These are phyloP conservation scores for Murraya paniculata DNA, from an alignment of 345 rosid genomes.

Conservation along the genomic window DNA sequence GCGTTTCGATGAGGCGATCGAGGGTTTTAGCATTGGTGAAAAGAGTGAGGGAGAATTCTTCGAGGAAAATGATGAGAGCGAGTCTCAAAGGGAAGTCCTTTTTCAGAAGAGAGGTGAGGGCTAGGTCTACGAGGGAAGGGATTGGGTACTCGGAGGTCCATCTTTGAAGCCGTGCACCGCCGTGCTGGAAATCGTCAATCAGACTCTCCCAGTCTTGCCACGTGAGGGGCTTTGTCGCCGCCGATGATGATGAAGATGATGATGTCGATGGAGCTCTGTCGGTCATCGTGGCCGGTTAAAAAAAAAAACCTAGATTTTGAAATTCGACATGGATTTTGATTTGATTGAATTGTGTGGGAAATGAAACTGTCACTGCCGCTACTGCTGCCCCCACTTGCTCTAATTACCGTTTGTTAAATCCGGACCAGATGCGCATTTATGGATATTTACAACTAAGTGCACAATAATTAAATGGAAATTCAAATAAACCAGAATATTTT, in stretches of 20 bases:
- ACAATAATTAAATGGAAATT: too few species aligned
- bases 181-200: constrained; percentile 71
- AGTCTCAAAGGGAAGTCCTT: constrained; percentile 72
- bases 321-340: constrained; percentile 2
- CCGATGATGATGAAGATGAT: background rate
- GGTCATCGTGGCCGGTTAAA: constrained; percentile 14
- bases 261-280: constrained; percentile 19
- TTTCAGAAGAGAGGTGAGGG: constrained; percentile 58
- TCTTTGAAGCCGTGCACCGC: constrained; percentile 52
- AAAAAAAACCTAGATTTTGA: constrained; percentile 10
- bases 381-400: too few species aligned
- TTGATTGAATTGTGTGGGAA: background rate
- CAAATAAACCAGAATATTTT: too few species aligned
- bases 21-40: constrained; percentile 28
- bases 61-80: constrained; percentile 75
- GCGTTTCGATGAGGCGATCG: constrained; percentile 63
- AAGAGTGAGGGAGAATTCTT: constrained; percentile 50
- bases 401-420: background rate
- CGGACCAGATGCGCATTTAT: too few species aligned
- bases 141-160: constrained; percentile 45
- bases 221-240: constrained; percentile 43
- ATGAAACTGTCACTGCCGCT: background rate
- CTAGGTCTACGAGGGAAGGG: constrained; percentile 48
- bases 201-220: constrained; percentile 82
- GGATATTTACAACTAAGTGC: too few species aligned